These are phyloP conservation scores for Aspergillus transmontanensis DNA, from an alignment of 2,329 filamentous ascomycete genomes.

Conservation along the genomic window DNA sequence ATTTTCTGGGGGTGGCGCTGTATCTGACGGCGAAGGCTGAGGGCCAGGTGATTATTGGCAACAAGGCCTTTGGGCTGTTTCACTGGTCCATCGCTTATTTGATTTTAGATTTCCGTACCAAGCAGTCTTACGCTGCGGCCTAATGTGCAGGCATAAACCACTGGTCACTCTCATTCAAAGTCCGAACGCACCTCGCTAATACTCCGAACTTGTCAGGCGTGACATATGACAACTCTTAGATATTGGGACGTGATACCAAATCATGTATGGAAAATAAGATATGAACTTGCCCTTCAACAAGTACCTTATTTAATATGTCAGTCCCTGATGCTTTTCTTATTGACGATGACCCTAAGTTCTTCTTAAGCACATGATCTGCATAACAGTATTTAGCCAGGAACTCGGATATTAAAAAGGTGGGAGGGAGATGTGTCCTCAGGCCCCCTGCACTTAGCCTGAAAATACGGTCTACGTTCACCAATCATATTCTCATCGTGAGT, in stretches of 20 bases:
- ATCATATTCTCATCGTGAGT: not conserved
- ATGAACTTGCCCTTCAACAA: not conserved
- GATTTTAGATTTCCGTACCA: not conserved
- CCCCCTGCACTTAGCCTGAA: not conserved
- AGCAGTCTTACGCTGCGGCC: not conserved
- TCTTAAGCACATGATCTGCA: not conserved
- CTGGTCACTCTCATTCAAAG: not conserved
- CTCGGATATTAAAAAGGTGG: not conserved
- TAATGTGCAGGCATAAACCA: not conserved
- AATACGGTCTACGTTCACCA: not conserved
- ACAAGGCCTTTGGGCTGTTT: not conserved
- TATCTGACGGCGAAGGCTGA: too few species aligned
- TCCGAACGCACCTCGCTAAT: not conserved
- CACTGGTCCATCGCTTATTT: not conserved
- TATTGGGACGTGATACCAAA: not conserved
- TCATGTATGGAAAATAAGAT: not conserved
- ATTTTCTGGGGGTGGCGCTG: too few species aligned
- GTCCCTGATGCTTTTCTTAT: not conserved
- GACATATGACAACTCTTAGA: not conserved
- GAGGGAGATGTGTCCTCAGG: not conserved
- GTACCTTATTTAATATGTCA: not conserved
- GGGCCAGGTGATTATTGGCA: not conserved
- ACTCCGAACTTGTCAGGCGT: not conserved
- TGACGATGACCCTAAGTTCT: not conserved
- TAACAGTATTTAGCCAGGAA: not conserved